These are phyloP conservation scores for Arbutus unedo DNA, from an alignment of 148 eudicot genomes.

Conservation along the genomic window DNA sequence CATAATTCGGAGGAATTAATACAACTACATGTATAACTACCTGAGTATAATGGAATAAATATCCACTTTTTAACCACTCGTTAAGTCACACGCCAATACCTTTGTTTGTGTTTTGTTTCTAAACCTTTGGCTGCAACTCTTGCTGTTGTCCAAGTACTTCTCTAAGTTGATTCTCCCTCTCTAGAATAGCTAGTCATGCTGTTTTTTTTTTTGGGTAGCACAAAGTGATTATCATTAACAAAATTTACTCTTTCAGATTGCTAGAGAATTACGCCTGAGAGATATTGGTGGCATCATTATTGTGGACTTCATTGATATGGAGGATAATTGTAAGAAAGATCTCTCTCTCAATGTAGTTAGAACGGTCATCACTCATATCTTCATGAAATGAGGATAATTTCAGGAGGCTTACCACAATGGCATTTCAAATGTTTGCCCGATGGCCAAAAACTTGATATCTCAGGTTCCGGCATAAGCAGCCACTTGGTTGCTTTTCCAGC, in stretches of 20 bases:
- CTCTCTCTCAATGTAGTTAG: constrained; percentile 5
- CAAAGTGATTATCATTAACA: constrained; percentile 8
- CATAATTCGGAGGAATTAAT: too few species aligned
- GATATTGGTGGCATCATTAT: constrained; percentile 97
- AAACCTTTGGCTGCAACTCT: background rate
- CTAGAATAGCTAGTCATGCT: background rate
- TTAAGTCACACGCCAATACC: too few species aligned
- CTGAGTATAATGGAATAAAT: too few species aligned
- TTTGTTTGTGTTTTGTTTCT: background rate
- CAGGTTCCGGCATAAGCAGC: too few species aligned
- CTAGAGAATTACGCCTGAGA: constrained; percentile 89
- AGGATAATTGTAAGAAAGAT: constrained; percentile 66
- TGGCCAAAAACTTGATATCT: background rate
- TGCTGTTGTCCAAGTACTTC: background rate
- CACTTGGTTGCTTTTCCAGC: background rate
- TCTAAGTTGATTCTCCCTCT: background rate
- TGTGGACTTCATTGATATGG: constrained; percentile 93
- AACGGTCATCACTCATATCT: background rate
- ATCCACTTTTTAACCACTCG: too few species aligned
- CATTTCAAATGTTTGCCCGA: background rate
- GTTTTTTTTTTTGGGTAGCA: background rate
- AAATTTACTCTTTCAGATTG: constrained; percentile 55
- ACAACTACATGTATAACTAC: too few species aligned
- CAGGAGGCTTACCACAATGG: background rate
- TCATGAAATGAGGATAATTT: background rate